Evolutionary conservation across 2,329 filamentous ascomycete genomes (phyloP).

Genomic region (Thelonectria blattea): DNA sequence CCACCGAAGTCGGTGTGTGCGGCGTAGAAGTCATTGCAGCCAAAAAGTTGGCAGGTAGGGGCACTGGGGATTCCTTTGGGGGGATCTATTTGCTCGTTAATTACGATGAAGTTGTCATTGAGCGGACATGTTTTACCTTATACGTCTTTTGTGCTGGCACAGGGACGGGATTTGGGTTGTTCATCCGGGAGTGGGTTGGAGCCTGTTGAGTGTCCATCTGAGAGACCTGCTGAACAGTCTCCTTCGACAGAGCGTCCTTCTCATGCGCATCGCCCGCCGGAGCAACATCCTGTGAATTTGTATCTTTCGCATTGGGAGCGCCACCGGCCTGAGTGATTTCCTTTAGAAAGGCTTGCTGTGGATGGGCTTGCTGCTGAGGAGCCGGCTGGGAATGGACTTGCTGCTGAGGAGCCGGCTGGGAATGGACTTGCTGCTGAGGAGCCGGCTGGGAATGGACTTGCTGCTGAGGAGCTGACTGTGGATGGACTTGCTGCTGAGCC

Average conservation of each 20-base stretch:
- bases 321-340: background rate
- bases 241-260: too few relatives aligned
- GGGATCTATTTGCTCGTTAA: constrained; percentile 44
- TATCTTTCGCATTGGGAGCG: too few relatives aligned
- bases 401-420: background rate
- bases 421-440: background rate
- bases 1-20: constrained; percentile 24
- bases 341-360: background rate
- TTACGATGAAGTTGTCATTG: constrained; percentile 30
- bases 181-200: constrained; percentile 17
- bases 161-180: constrained; percentile 35
- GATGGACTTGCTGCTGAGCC: background rate
- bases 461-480: background rate
- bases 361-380: background rate
- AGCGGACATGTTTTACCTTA: constrained; percentile 42
- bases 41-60: constrained; percentile 51
- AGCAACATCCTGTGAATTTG: too few relatives aligned
- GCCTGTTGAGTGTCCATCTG: constrained; percentile 15
- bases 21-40: constrained; percentile 47
- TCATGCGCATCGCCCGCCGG: too few relatives aligned
- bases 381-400: background rate
- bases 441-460: background rate
- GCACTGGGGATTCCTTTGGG: constrained; percentile 52
- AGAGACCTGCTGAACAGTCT: background rate
- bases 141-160: constrained; percentile 36